Percentiles rank a stretch among this genome's conserved stretches.
Conservation (phyloP, 2,329 filamentous ascomycete species). For the Aspergillus sp. region DNA sequence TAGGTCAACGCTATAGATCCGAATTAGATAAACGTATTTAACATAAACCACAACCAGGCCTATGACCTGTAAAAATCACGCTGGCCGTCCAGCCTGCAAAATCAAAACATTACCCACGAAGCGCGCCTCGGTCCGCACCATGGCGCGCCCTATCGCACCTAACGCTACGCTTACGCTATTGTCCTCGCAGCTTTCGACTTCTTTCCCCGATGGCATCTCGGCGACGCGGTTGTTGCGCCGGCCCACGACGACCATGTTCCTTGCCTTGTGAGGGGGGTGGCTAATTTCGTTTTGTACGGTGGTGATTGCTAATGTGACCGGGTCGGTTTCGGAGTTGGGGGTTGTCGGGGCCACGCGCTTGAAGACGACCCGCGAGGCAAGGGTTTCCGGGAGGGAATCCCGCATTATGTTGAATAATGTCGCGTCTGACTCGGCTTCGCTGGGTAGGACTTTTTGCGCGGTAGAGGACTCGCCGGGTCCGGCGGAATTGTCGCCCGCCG, state of each 20-base stretch:
- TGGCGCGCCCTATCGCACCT: constrained; percentile 26
- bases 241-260: constrained; percentile 64
- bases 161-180: constrained; percentile 25
- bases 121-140: constrained; percentile 52
- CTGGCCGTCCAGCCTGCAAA: constrained; percentile 51
- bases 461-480: neutral
- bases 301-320: constrained; percentile 40
- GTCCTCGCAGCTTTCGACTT: constrained; percentile 20
- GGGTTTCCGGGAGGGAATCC: constrained; percentile 47
- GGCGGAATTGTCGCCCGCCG: constrained; percentile 1
- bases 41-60: no score
- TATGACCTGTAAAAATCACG: no score
- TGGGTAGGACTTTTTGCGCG: neutral
- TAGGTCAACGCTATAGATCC: no score
- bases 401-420: constrained; percentile 53
- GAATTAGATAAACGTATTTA: no score
- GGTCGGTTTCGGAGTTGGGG: constrained; percentile 37
- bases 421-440: constrained; percentile 38
- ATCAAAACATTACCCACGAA: constrained; percentile 60
- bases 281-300: constrained; percentile 55
- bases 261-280: constrained; percentile 57
- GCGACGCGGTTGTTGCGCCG: constrained; percentile 31
- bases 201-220: constrained; percentile 28
- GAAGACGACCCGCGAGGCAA: constrained; percentile 55
- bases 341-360: constrained; percentile 25